Evolutionary conservation across 2,329 filamentous ascomycete species (phyloP), one percentile per base, ranked within the genome.

Genomic region (Calonectria ilicicola): DNA sequence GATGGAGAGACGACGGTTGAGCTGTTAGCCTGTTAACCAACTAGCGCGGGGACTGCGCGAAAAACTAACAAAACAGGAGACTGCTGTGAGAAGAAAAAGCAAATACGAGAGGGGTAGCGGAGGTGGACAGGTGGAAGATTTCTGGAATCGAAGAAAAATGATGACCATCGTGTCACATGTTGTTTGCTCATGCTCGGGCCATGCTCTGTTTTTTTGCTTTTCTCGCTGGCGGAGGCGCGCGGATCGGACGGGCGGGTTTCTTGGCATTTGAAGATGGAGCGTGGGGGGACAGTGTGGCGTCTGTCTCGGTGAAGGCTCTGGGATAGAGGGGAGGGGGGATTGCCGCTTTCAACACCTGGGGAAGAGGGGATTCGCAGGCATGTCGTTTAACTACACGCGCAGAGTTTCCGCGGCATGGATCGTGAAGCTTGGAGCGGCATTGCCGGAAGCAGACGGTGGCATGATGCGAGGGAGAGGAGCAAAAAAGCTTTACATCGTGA

Each of bases 231-330:
- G 9, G 49, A 46, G 56, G 51, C 23, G 42, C 7, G 42, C 32
- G 42, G 32, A 60, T 68, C 53, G 44, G 53, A 29, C 17, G 32
- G 44, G n/a, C 56, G 56, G 35, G 26, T 63, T 63, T 42, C 56
- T 63, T 63, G 66, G 56, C 66, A 21, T 2, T 63, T 29, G 56
- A 46, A 35, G 65, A 53, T 71, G 26, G 42, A 51, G 67, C 73
- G 74, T 76, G 72, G 70, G 74, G 67, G 71, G 69, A n/a, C 38
- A 58, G 42, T 23, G 69, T 72, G 69, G 69, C 69, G 60, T 58
- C 76, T 60, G 26, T 60, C 53, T 69, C 69, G 76, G 76, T 78
- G 76, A 78, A 66, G 42, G 27, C 73, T 77, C 69, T 65, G 75
- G 72, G 62, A 75, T 72, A 21, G n/a, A 47, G 15, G 32, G 29